Base-by-base conservation (phyloP, 2,329 filamentous ascomycete species). In the Aspergillus flavus region DNA sequence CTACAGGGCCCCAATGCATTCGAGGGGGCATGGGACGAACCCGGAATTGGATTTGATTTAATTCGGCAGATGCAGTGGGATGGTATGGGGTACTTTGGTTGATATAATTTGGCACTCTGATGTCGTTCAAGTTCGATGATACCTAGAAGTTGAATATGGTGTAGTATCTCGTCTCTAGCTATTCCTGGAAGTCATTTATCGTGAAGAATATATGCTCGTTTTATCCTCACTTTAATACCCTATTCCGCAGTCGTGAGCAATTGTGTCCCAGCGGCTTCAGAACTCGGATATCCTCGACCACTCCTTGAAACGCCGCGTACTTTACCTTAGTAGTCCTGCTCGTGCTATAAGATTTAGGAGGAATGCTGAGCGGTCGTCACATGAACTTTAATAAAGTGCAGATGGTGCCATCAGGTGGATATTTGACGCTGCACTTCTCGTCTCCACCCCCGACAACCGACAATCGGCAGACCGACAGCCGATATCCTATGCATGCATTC, bases 201-300 rank as follows among this genome's bases (percentile, higher is more conserved):
- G 19, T 19, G 6, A 41, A 1, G 6, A 41, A 1, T 6, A 19
- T 9, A 41, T 9, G 19, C 14, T 3, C 16, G 9, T 41, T n/a
- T 1, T 19, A 41, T 41, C 14, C 6, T 3, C 7, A n/a, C 0
- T n/a, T 16, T 41, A 6, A n/a, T 4, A 1, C 6, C 9, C 6
- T 19, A 19, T 41, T 19, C 19, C 16, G 4, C 16, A n/a, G 16
- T 9, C 7, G 14, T 7, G 19, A 41, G 39, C 4, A n/a, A n/a
- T 10, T 0, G 7, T 41, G 19, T 9, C 9, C 39, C 2, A 19
- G 6, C 7, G 9, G 39, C 14, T 9, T n/a, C 7, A 3, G 3
- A 1, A 9, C 39, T 9, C 39, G 6, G 39, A 7, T 0, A 19
- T 3, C 1, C 16, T n/a, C 0, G 39, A n/a, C 1, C 16, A 3